Evolutionary conservation across 2,329 filamentous ascomycete genomes (phyloP).

Genomic region (Lasiodiplodia hormozganensis): DNA sequence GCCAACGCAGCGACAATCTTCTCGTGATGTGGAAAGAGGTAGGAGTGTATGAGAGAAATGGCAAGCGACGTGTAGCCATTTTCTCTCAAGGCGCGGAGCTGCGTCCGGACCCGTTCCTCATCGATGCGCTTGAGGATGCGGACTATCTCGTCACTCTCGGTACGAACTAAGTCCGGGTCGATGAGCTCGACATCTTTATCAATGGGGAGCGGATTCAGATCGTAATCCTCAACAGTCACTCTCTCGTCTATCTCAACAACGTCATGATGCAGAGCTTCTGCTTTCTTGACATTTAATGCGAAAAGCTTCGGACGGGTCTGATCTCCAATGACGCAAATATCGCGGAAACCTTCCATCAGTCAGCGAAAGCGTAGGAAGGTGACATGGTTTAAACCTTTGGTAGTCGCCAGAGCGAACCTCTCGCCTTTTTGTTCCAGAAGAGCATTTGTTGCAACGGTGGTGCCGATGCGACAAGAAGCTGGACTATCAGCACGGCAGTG

Average conservation of each 20-base stretch:
- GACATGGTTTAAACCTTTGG: not conserved
- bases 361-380: too few species aligned
- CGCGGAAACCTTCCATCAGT: constrained; percentile 28
- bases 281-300: constrained; percentile 35
- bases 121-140: constrained; percentile 33
- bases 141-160: constrained; percentile 34
- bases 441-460: constrained; percentile 38
- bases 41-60: constrained; percentile 44
- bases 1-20: constrained; percentile 37
- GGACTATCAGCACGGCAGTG: too few species aligned
- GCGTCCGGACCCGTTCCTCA: not conserved
- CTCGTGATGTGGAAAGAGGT: constrained; percentile 43
- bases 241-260: constrained; percentile 38
- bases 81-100: constrained; percentile 10
- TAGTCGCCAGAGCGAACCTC: constrained; percentile 33
- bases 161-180: constrained; percentile 30
- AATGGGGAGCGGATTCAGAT: constrained; percentile 32
- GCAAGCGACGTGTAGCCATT: constrained; percentile 45
- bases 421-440: constrained; percentile 34
- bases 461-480: constrained; percentile 29
- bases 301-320: constrained; percentile 39
- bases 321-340: constrained; percentile 37
- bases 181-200: constrained; percentile 16
- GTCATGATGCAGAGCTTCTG: constrained; percentile 34
- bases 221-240: constrained; percentile 36